Base-by-base conservation (phyloP, 2,329 filamentous ascomycete genomes). In the Paraphoma sp. region DNA sequence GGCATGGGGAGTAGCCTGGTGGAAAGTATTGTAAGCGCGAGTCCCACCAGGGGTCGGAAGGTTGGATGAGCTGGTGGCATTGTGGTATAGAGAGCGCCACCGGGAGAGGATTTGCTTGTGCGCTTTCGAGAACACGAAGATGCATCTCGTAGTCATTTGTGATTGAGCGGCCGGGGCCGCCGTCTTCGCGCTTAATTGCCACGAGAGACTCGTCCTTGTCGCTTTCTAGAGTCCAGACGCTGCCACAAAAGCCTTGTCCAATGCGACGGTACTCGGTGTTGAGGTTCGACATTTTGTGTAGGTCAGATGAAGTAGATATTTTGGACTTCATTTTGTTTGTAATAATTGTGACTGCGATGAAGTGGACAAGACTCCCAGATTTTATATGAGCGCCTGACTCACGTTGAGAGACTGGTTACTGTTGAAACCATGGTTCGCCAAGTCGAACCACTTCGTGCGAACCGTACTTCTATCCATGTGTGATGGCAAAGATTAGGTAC, bases 101-200 rank as follows among this genome's bases (percentile, higher is more conserved):
- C 9, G 56, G 49, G 14, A 23, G 45, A 23, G 38, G 43, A 44
- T 54, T 43, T n/a, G 49, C 44, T 33, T 43, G 23, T 16, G 45
- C 14, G 51, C 59, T 56, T 43, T 50, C 40, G 9, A 56, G 42
- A 44, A 63, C 11, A 44, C 46, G 31, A 31, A 56, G 33, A 40
- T 66, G 57, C 55, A 61, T 66, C 29, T 51, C 56, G 53, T 60
- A 60, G 48, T 66, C 63, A 18, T 64, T 66, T 6, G 57, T 58
- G 45, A 66, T 12, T 0, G 63, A 66, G 10, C 63, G 55, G 30
- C 53, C 55, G 8, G 62, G 62, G 6, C 60, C 57, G 31, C 62
- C 62, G 40, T 66, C 62, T 60, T 66, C 63, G 31, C 63, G 59
- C 43, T 66, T 66, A 18, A 66, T 56, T 10, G 38, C 51, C 23